phyloP scores from a whole-genome alignment of 331 rosid species.

The Acacia concinna region DNA sequence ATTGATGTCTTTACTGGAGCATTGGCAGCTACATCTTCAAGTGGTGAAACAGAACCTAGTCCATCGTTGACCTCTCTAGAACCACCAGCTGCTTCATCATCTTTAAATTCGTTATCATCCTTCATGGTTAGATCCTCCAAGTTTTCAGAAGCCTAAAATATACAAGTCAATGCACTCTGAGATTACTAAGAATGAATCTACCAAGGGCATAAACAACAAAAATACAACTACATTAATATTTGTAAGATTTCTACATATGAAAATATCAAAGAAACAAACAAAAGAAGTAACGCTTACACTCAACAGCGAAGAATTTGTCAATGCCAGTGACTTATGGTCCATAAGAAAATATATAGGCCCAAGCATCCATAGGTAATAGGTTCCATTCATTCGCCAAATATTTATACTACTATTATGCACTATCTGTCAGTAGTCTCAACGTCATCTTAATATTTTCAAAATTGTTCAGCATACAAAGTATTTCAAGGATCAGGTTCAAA shows the following conservation, averaged over 20 bases:
- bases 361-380: neutral
- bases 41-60: slow-evolving; percentile 30
- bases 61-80: slow-evolving; percentile 12
- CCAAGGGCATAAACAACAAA: neutral
- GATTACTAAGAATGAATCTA: neutral
- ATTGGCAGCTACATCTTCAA: slow-evolving; percentile 29
- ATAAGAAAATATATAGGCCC: neutral
- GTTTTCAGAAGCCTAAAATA: slow-evolving; percentile 6
- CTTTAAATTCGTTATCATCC: slow-evolving; percentile 28
- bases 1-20: slow-evolving; percentile 36
- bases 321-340: neutral
- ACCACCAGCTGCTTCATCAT: slow-evolving; percentile 7
- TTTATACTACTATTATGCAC: neutral
- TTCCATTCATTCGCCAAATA: neutral
- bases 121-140: slow-evolving; percentile 37
- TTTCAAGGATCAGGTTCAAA: neutral
- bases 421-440: neutral
- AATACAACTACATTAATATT: neutral
- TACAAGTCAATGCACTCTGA: neutral
- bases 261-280: neutral
- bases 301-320: neutral
- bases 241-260: neutral
- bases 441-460: neutral
- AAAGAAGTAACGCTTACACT: neutral
- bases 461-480: neutral